phyloP scores from a whole-genome alignment of 352 stramenopile species.

The Pythium monospermum region DNA sequence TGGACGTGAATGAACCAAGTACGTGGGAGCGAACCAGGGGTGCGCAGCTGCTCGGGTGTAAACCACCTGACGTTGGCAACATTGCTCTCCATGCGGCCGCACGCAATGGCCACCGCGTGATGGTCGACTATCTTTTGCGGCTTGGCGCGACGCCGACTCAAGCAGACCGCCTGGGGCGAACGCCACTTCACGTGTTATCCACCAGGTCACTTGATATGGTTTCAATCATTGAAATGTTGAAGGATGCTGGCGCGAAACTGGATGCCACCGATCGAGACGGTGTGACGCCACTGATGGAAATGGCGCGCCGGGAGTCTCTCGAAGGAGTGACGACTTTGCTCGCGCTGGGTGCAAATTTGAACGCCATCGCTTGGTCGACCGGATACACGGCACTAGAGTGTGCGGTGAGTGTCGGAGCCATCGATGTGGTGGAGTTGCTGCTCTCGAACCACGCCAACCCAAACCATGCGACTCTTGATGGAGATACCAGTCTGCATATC shows the following conservation, averaged over 20 bases:
- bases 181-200: constrained; percentile 62
- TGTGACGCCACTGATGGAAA: constrained; percentile 75
- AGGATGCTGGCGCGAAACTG: constrained; percentile 50
- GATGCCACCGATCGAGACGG: constrained; percentile 59
- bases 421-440: constrained; percentile 60
- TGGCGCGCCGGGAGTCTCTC: constrained; percentile 50
- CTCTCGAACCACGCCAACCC: constrained; percentile 62
- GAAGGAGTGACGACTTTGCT: constrained; percentile 71
- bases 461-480: constrained; percentile 55
- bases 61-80: constrained; percentile 44
- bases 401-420: constrained; percentile 31
- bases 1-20: constrained; percentile 63
- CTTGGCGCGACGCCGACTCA: constrained; percentile 49
- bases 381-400: constrained; percentile 69
- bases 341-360: constrained; percentile 61
- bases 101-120: constrained; percentile 44
- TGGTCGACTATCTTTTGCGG: constrained; percentile 64
- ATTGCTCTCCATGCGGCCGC: constrained; percentile 62
- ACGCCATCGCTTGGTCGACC: constrained; percentile 65
- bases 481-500: constrained; percentile 70
- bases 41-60: constrained; percentile 70
- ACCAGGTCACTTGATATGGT: constrained; percentile 38
- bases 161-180: constrained; percentile 50
- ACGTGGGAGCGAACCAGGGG: constrained; percentile 66
- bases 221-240: constrained; percentile 56